Base-by-base conservation (phyloP, 2,329 filamentous ascomycete species). In the Aspergillus oerlinghausenensis region DNA sequence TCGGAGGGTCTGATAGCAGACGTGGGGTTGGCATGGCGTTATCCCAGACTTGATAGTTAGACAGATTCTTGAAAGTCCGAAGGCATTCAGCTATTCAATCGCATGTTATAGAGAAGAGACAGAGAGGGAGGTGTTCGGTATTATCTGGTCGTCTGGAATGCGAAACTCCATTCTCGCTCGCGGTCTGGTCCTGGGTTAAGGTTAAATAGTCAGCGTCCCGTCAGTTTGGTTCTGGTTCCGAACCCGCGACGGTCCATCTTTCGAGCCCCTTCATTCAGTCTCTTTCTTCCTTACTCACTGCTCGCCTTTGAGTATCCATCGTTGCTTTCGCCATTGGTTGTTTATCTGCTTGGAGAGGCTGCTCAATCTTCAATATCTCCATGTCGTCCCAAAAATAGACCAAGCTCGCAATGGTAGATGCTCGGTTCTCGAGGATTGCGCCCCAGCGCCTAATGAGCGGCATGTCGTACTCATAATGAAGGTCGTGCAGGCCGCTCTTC, bases 211-310 rank as follows among this genome's bases (percentile, higher is more conserved):
- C 43, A 45, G 55, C 53, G 62, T 60, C 65, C 65, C 64, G 65
- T 58, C 56, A 60, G 57, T 62, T 56, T 65, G 65, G 66, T 57
- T 64, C 64, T 55, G 54, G 32, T 35, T 35, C 32, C 32, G 32
- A 54, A 56, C 57, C 61, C 62, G 61, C 59, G 58, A 62, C 55
- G 50, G 58, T 48, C 19, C 51, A 54, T 51, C 45, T 35, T 28
- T 47, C 40, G 21, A 19, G 35, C 42, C 52, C 54, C 49, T 48
- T 54, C 51, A 48, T 38, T 38, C 60, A 45, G 47, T 54, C 40
- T 5, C 45, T 38, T 23, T 51, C 59, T 9, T 51, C 32, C 6
- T 56, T 48, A 23, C 26, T 50, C 50, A 17, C 14, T 42, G 17
- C 29, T 5, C 45, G 40, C 23, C 51, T 47, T 32, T 26, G 14